Base-by-base conservation (phyloP, 257 asterid genomes). In the Nicotiana otophora region DNA sequence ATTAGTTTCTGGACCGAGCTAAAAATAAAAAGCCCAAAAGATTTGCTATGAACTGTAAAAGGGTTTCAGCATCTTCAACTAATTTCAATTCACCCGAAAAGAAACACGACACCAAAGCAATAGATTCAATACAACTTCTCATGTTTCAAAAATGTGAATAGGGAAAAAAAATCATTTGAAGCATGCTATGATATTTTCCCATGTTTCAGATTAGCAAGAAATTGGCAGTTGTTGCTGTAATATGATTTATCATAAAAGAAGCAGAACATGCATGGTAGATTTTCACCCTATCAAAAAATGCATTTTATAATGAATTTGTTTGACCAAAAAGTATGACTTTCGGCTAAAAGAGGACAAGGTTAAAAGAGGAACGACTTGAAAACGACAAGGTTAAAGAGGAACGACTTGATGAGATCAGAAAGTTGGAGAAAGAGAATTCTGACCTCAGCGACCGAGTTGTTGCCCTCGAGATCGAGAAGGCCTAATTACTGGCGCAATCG, bases 161-260 rank as follows among this genome's bases (percentile, higher is more conserved):
- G 19, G 77, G 6, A 68, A n/a, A 4, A 68, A n/a, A 12, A 0
- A 42, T 42, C 20, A 48, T 70, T 70, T 70, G 58, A 46, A 70
- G 60, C 78, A 70, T 70, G 78, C 60, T 42, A 39, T 46, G 60
- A 51, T 70, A 70, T 70, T 42, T 66, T 70, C 42, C 78, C 58
- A 39, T 72, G 60, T 20, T 46, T 72, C 10, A 42, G 34, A 72
- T 3, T 42, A 72, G 33, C 6, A 20, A 72, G 60, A 72, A 42
- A 46, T 42, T 72, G 36, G 36, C 60, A 20, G 36, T 69, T 69
- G 77, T 72, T 72, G 78, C 60, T 72, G 60, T 23, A 15, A 46
- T 46, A 36, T 72, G 36, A 72, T 12, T 42, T 20, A 72, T 72
- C 60, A 72, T 4, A 72, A 69, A 70, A 69, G 60, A 70, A 42